Percentiles rank a stretch among this genome's conserved stretches.
These are phyloP conservation scores for Begonia loranthoides DNA, from an alignment of 306 rosid genomes.

Conservation along the genomic window DNA sequence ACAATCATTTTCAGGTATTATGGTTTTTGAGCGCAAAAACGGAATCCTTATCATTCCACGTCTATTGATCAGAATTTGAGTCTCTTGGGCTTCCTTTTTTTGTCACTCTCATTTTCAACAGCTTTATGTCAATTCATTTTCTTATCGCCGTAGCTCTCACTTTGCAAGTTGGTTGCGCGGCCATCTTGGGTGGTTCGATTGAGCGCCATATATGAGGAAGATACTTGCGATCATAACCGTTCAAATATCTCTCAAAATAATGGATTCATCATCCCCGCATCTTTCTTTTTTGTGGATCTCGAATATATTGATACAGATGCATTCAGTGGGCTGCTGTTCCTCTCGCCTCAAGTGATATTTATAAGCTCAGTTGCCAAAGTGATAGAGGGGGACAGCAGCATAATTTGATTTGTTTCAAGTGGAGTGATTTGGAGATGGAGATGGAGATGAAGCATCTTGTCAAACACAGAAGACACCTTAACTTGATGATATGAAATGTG, in stretches of 20 bases:
- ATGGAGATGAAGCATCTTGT: no score
- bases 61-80: conserved; percentile 1
- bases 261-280: no score
- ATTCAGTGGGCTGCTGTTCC: no score
- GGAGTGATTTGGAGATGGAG: no score
- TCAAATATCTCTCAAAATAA: no score
- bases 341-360: no score
- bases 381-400: no score
- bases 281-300: background rate
- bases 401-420: no score
- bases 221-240: background rate
- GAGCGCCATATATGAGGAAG: background rate
- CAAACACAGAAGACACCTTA: no score
- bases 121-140: background rate
- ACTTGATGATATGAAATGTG: no score
- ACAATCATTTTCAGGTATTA: background rate
- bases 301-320: no score
- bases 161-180: background rate
- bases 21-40: background rate
- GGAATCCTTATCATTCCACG: conserved; percentile 17
- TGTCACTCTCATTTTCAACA: background rate
- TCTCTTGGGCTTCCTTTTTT: background rate
- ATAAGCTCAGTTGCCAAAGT: no score
- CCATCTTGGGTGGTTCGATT: background rate
- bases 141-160: background rate